Conservation (phyloP, 768 basidiomycete species). For the Amanita subjunquillea region DNA sequence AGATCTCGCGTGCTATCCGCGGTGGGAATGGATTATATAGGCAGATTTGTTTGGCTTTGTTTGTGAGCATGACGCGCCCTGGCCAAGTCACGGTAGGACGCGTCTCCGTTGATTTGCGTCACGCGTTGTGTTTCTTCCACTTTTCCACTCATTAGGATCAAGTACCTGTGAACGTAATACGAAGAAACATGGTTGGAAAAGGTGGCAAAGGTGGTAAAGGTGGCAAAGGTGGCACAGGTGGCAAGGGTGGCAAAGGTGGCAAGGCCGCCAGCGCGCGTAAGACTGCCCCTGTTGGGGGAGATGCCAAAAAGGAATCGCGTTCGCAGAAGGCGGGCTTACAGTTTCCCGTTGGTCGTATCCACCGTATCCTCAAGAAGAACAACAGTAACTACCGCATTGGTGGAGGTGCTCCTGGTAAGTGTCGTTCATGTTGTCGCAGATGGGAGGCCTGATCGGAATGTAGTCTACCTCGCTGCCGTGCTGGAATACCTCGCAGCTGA, state of each 20-base stretch:
- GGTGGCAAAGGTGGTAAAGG: slow-evolving; percentile 21
- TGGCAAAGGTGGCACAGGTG: slow-evolving; percentile 33
- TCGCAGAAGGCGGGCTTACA: slow-evolving; percentile 54
- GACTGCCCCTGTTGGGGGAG: slow-evolving; percentile 21
- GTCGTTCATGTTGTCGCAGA: neutral
- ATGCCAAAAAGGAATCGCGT: slow-evolving; percentile 41
- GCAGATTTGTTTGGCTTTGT: slow-evolving; percentile 22
- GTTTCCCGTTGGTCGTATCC: slow-evolving; percentile 78
- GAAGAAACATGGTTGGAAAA: slow-evolving; percentile 22
- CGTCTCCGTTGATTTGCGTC: slow-evolving; percentile 22
- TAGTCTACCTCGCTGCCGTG: slow-evolving; percentile 73
- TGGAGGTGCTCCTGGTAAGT: slow-evolving; percentile 57
- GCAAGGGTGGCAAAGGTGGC: slow-evolving; percentile 33
- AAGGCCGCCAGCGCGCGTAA: slow-evolving; percentile 38
- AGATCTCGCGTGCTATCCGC: slow-evolving; percentile 7
- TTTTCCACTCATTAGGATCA: neutral
- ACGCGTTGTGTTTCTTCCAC: neutral
- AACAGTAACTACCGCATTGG: slow-evolving; percentile 71
- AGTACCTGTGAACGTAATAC: too few species aligned
- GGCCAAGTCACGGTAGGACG: slow-evolving; percentile 13
- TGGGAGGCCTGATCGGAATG: neutral
- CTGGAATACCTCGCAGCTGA: slow-evolving; percentile 78
- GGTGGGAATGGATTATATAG: slow-evolving; percentile 18
- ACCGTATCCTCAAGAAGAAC: slow-evolving; percentile 63
- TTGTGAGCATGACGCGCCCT: slow-evolving; percentile 14